Conservation (phyloP, 768 basidiomycete genomes). For the Mycena filopes region DNA sequence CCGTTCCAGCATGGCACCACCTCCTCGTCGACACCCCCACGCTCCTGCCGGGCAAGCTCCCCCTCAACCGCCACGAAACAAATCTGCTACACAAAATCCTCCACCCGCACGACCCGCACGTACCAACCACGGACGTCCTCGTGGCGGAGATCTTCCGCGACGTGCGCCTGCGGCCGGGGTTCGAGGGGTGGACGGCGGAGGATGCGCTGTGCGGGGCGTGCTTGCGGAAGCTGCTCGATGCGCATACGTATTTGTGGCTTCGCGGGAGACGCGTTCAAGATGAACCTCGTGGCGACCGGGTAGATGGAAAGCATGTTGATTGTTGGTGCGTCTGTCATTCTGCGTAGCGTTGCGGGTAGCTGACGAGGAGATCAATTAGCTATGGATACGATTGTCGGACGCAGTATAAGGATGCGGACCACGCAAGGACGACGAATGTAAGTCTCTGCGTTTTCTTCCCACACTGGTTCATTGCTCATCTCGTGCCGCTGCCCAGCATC, state of each 20-base stretch:
- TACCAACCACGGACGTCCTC: neutral
- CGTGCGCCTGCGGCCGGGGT: neutral
- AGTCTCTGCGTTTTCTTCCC: too few relatives aligned
- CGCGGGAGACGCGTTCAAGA: neutral
- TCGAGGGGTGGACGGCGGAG: neutral
- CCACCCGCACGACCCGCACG: neutral
- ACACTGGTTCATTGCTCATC: too few relatives aligned
- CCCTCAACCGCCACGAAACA: neutral
- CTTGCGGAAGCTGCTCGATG: neutral
- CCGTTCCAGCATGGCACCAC: conserved; percentile 1
- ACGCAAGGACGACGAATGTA: too few relatives aligned
- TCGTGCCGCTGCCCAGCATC: too few relatives aligned
- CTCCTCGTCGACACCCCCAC: neutral
- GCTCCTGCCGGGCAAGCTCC: neutral
- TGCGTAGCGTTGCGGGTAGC: too few relatives aligned
- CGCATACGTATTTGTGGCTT: neutral
- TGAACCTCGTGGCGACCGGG: too few relatives aligned
- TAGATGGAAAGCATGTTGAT: too few relatives aligned
- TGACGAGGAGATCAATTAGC: too few relatives aligned
- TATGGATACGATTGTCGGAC: too few relatives aligned
- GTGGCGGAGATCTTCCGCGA: neutral
- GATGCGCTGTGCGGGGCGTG: neutral
- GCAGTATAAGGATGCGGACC: too few relatives aligned
- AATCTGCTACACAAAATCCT: neutral
- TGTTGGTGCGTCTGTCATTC: too few relatives aligned